Evolutionary conservation across 495 filamentous ascomycete genomes (phyloP).

Genomic region (Penicillium nucicola): DNA sequence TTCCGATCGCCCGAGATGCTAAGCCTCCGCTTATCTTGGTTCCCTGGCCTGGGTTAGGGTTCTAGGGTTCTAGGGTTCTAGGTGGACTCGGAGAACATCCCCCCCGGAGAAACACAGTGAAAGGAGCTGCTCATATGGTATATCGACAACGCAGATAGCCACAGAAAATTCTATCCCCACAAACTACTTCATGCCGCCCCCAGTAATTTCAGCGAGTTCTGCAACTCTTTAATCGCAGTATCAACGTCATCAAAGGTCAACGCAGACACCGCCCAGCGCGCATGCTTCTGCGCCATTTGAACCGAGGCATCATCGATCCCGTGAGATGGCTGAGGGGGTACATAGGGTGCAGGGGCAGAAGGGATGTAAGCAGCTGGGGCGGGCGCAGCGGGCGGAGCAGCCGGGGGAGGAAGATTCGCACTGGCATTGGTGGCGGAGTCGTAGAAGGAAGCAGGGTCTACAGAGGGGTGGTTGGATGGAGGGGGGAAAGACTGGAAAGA

Average conservation of each 20-base stretch:
- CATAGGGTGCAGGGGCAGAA: constrained; percentile 15
- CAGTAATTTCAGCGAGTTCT: constrained; percentile 58
- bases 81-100: no score
- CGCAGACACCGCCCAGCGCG: constrained; percentile 94
- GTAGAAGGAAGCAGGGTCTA: constrained; percentile 34
- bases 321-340: constrained; percentile 23
- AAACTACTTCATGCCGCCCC: constrained; percentile 30
- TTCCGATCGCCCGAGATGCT: constrained; percentile 8
- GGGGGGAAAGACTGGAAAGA: constrained; percentile 49
- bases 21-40: constrained; percentile 4
- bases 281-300: constrained; percentile 84
- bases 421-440: constrained; percentile 18
- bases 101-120: no score
- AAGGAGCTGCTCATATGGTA: no score
- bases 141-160: constrained; percentile 1
- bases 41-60: no score
- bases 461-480: constrained; percentile 26
- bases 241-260: constrained; percentile 93
- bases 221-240: constrained; percentile 84
- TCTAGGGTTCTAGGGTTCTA: no score
- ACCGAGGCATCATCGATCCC: constrained; percentile 71
- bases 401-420: constrained; percentile 19
- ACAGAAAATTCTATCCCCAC: not conserved
- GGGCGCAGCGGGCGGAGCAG: constrained; percentile 19
- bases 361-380: constrained; percentile 11